These are phyloP conservation scores for Deinandra increscens DNA, from an alignment of 129 eudicot genomes.

Conservation along the genomic window DNA sequence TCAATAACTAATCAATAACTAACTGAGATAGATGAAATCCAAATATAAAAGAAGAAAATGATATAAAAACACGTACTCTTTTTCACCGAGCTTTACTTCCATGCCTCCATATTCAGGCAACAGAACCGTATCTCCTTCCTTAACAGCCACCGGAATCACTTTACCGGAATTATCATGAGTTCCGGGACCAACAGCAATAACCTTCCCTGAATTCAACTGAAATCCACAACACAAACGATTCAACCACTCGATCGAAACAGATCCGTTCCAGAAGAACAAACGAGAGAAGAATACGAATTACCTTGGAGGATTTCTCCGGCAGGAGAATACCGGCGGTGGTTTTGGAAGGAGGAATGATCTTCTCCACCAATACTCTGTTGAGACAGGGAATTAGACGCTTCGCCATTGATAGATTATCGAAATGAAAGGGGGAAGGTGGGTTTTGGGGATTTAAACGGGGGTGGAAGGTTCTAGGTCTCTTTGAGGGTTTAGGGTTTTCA, in stretches of 20 bases:
- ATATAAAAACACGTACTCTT: constrained; percentile 44
- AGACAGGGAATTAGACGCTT: constrained; percentile 78
- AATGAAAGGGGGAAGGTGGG: not conserved
- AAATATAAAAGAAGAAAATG: not conserved
- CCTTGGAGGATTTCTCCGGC: constrained; percentile 80
- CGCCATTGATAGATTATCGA: constrained; percentile 49
- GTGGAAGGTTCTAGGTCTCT: constrained; percentile 55
- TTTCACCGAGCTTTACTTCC: constrained; percentile 79
- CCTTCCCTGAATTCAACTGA: constrained; percentile 85
- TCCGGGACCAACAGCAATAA: constrained; percentile 88
- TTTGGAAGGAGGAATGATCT: constrained; percentile 69
- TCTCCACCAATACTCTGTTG: constrained; percentile 88
- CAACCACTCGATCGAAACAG: not conserved
- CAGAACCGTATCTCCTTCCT: constrained; percentile 91
- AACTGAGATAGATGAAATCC: not conserved
- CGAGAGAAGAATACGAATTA: not conserved
- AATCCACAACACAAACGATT: constrained; percentile 8
- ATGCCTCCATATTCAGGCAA: constrained; percentile 92
- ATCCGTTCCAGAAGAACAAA: not conserved
- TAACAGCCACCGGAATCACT: constrained; percentile 55
- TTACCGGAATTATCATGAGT: constrained; percentile 49
- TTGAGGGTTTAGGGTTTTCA: constrained; percentile 38
- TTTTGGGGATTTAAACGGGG: constrained; percentile 16
- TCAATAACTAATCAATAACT: not conserved
- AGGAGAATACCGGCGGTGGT: constrained; percentile 89